A percentile compares a stretch with the other conserved stretches of the same genome.
These are phyloP conservation scores for Daldinia sp. DNA, from an alignment of 2,329 filamentous ascomycete species.

Conservation along the genomic window DNA sequence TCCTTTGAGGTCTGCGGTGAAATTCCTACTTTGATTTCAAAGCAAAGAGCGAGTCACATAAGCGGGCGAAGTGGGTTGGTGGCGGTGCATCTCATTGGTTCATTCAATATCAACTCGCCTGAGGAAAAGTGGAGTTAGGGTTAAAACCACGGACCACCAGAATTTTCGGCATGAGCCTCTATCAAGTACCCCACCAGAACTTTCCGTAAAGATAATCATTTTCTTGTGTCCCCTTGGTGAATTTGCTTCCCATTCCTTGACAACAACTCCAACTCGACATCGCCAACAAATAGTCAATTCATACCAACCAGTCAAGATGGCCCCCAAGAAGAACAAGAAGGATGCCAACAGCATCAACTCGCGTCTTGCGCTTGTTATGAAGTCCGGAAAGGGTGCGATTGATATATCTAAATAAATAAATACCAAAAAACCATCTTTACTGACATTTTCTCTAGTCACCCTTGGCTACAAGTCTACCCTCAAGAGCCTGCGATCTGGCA, in stretches of 20 bases:
- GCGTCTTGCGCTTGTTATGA: conserved; percentile 60
- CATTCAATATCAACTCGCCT: conserved; percentile 38
- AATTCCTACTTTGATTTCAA: conserved; percentile 65
- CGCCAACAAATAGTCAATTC: conserved; percentile 12
- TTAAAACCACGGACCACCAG: conserved; percentile 41
- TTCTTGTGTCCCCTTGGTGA: conserved; percentile 18
- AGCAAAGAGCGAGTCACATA: conserved; percentile 57
- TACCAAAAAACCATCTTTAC: conserved; percentile 68
- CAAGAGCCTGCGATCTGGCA: conserved; percentile 92
- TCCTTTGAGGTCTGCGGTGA: conserved; percentile 51
- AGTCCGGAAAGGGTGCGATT: conserved; percentile 67
- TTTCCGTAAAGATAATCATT: conserved; percentile 25
- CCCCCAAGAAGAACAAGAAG: conserved; percentile 85
- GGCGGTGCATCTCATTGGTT: conserved; percentile 38
- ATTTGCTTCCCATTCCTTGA: conserved; percentile 7
- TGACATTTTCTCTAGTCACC: conserved; percentile 69
- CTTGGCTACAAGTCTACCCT: conserved; percentile 90
- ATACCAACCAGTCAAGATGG: conserved; percentile 68
- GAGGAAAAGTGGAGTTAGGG: conserved; percentile 55
- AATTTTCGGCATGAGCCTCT: conserved; percentile 21
- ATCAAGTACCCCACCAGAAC: conserved; percentile 30
- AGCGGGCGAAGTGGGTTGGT: conserved; percentile 43
- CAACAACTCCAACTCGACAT: conserved; percentile 20
- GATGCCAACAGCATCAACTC: conserved; percentile 78
- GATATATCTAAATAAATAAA: conserved; percentile 64